phyloP scores from a whole-genome alignment of 768 basidiomycete genomes.

The Podaxis mareebaensis region DNA sequence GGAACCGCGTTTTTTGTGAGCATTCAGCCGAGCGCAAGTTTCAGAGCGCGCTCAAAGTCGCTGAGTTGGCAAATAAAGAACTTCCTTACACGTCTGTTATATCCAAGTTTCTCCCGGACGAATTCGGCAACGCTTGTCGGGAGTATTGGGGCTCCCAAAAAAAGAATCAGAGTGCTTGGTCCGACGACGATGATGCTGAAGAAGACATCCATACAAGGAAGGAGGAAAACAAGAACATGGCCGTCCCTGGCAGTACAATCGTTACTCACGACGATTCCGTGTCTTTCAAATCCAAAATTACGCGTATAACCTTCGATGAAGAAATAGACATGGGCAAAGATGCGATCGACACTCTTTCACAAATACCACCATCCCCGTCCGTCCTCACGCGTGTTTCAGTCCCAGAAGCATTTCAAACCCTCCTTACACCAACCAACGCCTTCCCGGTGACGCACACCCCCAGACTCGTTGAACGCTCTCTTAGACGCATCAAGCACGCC shows the following conservation, averaged over 20 bases:
- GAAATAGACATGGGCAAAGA: neutral
- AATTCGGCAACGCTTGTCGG: slow-evolving; percentile 13
- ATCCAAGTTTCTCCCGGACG: slow-evolving; percentile 17
- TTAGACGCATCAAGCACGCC: slow-evolving; percentile 7
- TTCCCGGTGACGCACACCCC: slow-evolving; percentile 5
- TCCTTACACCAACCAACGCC: neutral
- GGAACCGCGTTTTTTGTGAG: slow-evolving; percentile 33
- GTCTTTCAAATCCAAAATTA: neutral
- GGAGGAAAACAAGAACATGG: neutral
- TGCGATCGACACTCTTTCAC: neutral
- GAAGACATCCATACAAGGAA: neutral
- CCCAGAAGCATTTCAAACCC: neutral
- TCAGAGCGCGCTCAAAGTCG: slow-evolving; percentile 5
- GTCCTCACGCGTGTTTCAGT: neutral
- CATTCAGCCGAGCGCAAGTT: slow-evolving; percentile 7
- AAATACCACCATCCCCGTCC: neutral
- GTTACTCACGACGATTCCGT: neutral
- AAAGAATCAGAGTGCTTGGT: neutral
- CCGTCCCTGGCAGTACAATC: neutral
- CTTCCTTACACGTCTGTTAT: slow-evolving; percentile 16
- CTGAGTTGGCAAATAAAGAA: slow-evolving; percentile 14
- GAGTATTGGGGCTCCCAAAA: slow-evolving; percentile 14
- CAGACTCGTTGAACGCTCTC: slow-evolving; percentile 1
- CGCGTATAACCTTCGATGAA: neutral
- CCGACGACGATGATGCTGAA: slow-evolving; percentile 1